Base-by-base conservation (phyloP, 805 yeast genomes). In the Babjeviella inositovora region DNA sequence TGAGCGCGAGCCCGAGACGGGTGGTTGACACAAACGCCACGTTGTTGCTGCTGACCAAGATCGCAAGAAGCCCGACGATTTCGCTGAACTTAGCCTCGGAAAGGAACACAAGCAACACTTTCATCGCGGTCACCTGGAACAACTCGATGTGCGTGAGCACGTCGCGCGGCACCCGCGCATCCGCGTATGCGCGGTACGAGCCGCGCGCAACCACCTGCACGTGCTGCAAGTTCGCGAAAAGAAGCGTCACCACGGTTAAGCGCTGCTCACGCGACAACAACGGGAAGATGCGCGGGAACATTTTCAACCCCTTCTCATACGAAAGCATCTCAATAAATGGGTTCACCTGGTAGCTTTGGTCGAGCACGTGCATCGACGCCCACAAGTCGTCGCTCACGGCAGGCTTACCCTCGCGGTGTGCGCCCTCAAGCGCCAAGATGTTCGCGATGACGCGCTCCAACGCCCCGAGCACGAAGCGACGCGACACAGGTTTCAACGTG, bases 201-300 rank as follows among this genome's bases (percentile, higher is more conserved):
- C 93, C 87, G 29, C 73, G 61, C 33, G 73, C 59, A 26, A 85
- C 65, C 21, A 85, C 81, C 39, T 74, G 71, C 35, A 85, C 60
- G 34, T 77, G 70, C 29, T 80, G 82, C 38, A 87, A 56, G 41
- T 82, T 76, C 20, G 77, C 72, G 57, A 82, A 75, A 18, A 87
- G 57, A 25, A 79, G 64, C 23, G 85, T 80, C 25, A 81, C 65
- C 27, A 81, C 57, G 17, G 85, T 73, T 30, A 79, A 57, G 33
- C 79, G 70, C 41, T 81, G 87, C 34, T 76, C 81, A 34, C 74
- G 62, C 19, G 67, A 54, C 39, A 87, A 58, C 45, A 84, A 80
- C 40, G 81, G 77, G 57, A 82, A 82, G 29, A 81, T 62, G 50
- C 98, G 71, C 24, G 90, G 84, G 53, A 87, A 71, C 17, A 82